Base-by-base conservation (phyloP, 2,329 filamentous ascomycete species). In the Pezizomycotina sp. region DNA sequence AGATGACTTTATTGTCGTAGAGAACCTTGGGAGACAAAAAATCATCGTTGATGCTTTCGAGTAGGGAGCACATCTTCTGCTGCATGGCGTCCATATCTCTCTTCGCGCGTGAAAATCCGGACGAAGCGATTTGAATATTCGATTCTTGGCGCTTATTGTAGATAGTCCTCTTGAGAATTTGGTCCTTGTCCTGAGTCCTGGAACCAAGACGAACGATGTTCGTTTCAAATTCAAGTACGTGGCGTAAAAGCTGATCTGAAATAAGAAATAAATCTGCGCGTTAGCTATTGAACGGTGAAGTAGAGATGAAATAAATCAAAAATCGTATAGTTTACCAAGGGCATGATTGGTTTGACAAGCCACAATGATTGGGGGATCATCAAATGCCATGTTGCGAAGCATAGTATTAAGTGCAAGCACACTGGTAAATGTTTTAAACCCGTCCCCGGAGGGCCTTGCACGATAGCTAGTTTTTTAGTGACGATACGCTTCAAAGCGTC, bases 281-380 rank as follows among this genome's bases (percentile, higher is more conserved):
- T 29, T 13, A 29, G 14, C 34, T 30, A 32, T 15, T 34, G 23
- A 30, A 30, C 31, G 18, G 19, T 25, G 12, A 25, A 30, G 15
- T 4, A 2, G 12, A 9, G 20, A 24, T 14, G 6, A 19, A 12
- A 16, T 10, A n/a, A n/a, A 7, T 12, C 9, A 21, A 19, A 4
- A 7, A 20, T 13, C 9, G 12, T 16, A 13, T 14, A 25, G 20
- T 33, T 27, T 34, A 46, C 45, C 48, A 6, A 92, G 60, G 0
- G 83, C 83, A 55, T 92, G 82, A 41, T 93, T 93, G 0, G 83
- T 93, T 50, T 92, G 82, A 5, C 81, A 82, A 0, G 82, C 69
- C 3, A 92, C 63, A 13, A 92, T 64, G 19, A 93, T 73, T 0
- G 79, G 79, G 6, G 73, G 66, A 38, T 75, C 70, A 0, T 57